Evolutionary conservation across 1,284 basidiomycete species (phyloP), one percentile per base, ranked within the genome.

Genomic region (Boletellus deceptivus): DNA sequence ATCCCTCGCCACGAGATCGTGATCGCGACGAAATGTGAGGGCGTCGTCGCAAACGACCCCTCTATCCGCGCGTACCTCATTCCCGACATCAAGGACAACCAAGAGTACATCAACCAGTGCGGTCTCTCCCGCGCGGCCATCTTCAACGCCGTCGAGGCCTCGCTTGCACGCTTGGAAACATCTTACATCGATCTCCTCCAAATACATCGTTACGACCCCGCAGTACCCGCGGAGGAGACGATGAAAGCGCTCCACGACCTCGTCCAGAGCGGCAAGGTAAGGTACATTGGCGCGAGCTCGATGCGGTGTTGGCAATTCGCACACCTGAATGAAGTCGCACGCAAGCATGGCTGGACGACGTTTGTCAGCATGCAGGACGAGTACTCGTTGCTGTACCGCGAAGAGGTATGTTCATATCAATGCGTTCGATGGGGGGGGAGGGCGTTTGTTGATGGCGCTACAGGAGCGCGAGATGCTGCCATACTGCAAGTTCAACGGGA

Each of bases 1-100:
- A 79, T 87, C 45, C 80, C 81, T 11, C 74, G 85, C 38, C 71
- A 79, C 27, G 72, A 77, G 17, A 55, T 81, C 16, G 56, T 79
- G 41, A 73, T 81, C 50, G 63, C 74, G 5, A n/a, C 34, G 2
- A 35, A 35, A 17, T 35, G 34, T 8, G 4, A 35, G 7, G 34
- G 34, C 14, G 16, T 35, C 16, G 34, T 35, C 34, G 34, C n/a
- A 17, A 8, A 7, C n/a, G 34, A 35, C 8, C 34, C 34, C 13
- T n/a, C 34, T 13, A 35, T 35, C 4, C 29, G 29, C 31, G 0
- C 50, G 3, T 1, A 2, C 46, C 1, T 44, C n/a, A 3, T 17
- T 1, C 59, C 57, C 0, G 44, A 35, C 2, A 54, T 66, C 18
- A 47, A 51, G 10, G 40, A 68, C 1, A 53, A 50, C 6, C 62